Base-by-base conservation (phyloP, 495 filamentous ascomycete genomes). In the Talaromyces adpressus region DNA sequence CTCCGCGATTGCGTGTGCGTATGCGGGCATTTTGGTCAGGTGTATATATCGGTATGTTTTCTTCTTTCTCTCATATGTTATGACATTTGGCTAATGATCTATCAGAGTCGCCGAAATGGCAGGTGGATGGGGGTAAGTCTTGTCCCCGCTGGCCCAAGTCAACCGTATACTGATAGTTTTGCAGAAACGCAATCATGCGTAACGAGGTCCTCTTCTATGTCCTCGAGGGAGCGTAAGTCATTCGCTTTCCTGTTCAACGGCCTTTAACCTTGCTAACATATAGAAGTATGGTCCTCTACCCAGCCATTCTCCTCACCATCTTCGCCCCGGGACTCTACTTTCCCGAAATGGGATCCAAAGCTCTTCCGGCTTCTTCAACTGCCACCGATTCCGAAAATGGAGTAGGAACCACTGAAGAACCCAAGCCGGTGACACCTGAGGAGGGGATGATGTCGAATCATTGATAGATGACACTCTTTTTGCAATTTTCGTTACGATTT, bases 41-140 rank as follows among this genome's bases (percentile, higher is more conserved):
- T 91, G 88, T 68, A 82, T 89, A 59, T 89, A 89, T 67, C 84
- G 87, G 81, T 85, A 65, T 61, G 74, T 72, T 22, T 47, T 4
- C 25, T 41, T 32, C 4, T 49, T 18, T 30, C 62, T 32, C 52
- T 36, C 1, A 3, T 5, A 54, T 27, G 4, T 14, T n/a, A 14
- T 18, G 4, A 27, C 51, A 14, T 16, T 23, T 14, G 27, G 27
- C 27, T 27, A 27, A 27, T 27, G 27, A 27, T 27, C 5, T 27
- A 27, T 27, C 3, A 27, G 82, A 63, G 84, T 89, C 51, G 82
- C 83, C 0, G 84, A 88, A 71, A 87, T 89, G 84, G 81, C 82
- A 5, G 86, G 84, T 9, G 88, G 88, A 11, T 91, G 87, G 86
- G 84, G 60, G 60, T 62, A 25, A 62, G 60, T 52, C 27, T 30